phyloP scores from a whole-genome alignment of 2,329 filamentous ascomycete genomes.

The Tolypocladium pustulatum region DNA sequence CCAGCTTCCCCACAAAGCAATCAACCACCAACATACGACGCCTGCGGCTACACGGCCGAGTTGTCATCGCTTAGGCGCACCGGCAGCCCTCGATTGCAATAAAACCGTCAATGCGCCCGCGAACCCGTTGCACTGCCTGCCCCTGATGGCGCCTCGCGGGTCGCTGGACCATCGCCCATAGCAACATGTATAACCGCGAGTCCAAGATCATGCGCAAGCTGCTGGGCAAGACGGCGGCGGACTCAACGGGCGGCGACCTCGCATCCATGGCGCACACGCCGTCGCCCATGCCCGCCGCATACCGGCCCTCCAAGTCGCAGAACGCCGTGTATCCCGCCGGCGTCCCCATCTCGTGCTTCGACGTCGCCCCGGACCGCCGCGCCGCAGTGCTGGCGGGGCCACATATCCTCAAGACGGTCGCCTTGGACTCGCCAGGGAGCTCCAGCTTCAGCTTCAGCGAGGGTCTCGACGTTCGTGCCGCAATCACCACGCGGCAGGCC shows the following conservation, averaged over 20 bases:
- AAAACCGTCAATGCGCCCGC: neutral
- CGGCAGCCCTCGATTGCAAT: neutral
- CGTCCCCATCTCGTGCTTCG: slow-evolving; percentile 45
- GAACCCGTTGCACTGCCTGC: slow-evolving; percentile 3
- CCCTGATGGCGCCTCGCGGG: slow-evolving; percentile 22
- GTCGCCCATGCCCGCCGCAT: slow-evolving; percentile 23
- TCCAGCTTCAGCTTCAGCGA: slow-evolving; percentile 37
- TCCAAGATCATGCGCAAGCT: slow-evolving; percentile 51
- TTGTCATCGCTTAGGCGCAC: neutral
- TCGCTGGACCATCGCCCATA: slow-evolving; percentile 13
- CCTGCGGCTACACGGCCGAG: neutral
- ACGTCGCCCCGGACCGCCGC: slow-evolving; percentile 45
- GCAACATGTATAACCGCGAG: slow-evolving; percentile 39
- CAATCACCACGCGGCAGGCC: slow-evolving; percentile 39
- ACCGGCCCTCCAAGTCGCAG: slow-evolving; percentile 45
- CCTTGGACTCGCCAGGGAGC: slow-evolving; percentile 34
- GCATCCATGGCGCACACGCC: slow-evolving; percentile 35
- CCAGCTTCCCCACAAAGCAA: neutral
- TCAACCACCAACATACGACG: neutral
- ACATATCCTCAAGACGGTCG: slow-evolving; percentile 51
- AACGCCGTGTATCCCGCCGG: slow-evolving; percentile 41
- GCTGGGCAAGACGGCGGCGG: slow-evolving; percentile 40
- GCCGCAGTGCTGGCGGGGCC: slow-evolving; percentile 46
- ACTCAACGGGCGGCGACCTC: slow-evolving; percentile 33
- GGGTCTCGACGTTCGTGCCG: slow-evolving; percentile 45